These are phyloP conservation scores for Penicillium sp. DNA, from an alignment of 2,329 filamentous ascomycete genomes.

Conservation along the genomic window DNA sequence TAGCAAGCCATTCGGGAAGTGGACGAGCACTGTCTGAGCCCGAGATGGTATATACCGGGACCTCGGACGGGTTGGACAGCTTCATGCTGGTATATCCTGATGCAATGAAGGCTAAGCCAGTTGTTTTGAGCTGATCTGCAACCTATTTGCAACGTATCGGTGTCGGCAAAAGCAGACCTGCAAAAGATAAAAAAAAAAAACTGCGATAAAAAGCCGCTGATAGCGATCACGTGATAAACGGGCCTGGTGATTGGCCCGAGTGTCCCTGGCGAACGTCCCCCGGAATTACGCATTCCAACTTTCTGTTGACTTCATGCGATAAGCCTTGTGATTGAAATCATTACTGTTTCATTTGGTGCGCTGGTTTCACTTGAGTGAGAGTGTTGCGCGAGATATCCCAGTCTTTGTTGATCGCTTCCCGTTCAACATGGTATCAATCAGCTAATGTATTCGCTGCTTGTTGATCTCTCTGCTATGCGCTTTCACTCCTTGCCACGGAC, in stretches of 20 bases:
- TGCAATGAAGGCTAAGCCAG: constrained; percentile 11
- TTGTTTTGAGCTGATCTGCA: constrained; percentile 6
- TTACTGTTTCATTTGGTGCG: background rate
- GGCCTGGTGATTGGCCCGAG: constrained; percentile 29
- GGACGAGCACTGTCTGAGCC: constrained; percentile 83
- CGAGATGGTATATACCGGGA: constrained; percentile 92
- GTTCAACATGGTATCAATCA: constrained; percentile 12
- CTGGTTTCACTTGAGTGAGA: background rate
- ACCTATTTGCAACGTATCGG: constrained; percentile 3
- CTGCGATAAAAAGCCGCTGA: constrained; percentile 21
- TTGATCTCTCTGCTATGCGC: constrained; percentile 17
- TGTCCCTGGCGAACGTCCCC: constrained; percentile 33
- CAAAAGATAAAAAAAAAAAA: constrained; percentile 28
- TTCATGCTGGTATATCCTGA: constrained; percentile 41
- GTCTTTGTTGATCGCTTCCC: constrained; percentile 4
- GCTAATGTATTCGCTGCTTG: constrained; percentile 17
- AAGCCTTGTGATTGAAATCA: background rate
- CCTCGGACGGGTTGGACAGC: constrained; percentile 65
- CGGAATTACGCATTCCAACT: constrained; percentile 21
- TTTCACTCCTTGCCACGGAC: constrained; percentile 19
- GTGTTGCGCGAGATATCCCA: constrained; percentile 8
- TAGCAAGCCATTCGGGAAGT: constrained; percentile 91
- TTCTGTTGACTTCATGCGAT: constrained; percentile 10
- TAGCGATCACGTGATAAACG: constrained; percentile 32
- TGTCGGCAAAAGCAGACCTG: constrained; percentile 1